A percentile compares a stretch with the other conserved stretches of the same genome.
Conservation (phyloP, 768 basidiomycete genomes). For the Chiua virens region DNA sequence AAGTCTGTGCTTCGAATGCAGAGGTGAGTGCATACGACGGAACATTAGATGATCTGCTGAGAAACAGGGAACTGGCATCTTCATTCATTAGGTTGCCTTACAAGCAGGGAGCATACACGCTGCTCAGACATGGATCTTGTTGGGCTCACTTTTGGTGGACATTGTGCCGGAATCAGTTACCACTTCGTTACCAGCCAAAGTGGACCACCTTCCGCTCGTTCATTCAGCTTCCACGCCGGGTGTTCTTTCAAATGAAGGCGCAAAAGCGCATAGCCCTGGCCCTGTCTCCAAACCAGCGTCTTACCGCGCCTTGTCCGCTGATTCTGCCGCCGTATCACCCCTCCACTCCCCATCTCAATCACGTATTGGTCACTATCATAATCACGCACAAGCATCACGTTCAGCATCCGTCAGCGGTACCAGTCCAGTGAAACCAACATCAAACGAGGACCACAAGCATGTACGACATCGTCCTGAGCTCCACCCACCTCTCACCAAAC, state of each 20-base stretch:
- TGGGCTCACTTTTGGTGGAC: slow-evolving; percentile 56
- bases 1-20: slow-evolving; percentile 61
- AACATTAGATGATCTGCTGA: background rate
- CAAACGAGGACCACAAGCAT: slow-evolving; percentile 25
- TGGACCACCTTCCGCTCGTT: slow-evolving; percentile 26
- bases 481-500: slow-evolving; percentile 23
- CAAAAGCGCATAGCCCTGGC: slow-evolving; percentile 5
- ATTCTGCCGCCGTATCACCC: slow-evolving; percentile 18
- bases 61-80: background rate
- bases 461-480: slow-evolving; percentile 15
- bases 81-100: slow-evolving; percentile 49
- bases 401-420: slow-evolving; percentile 17
- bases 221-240: slow-evolving; percentile 46
- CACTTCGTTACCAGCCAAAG: slow-evolving; percentile 25
- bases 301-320: slow-evolving; percentile 26
- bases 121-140: slow-evolving; percentile 67
- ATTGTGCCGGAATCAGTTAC: slow-evolving; percentile 39
- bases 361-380: slow-evolving; percentile 10
- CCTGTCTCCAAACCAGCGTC: slow-evolving; percentile 23
- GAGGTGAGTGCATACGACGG: slow-evolving; percentile 35
- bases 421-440: slow-evolving; percentile 24
- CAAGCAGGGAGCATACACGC: slow-evolving; percentile 53
- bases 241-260: slow-evolving; percentile 28
- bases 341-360: slow-evolving; percentile 26
- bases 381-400: slow-evolving; percentile 9